phyloP scores from a whole-genome alignment of 2,329 filamentous ascomycete species.

The Paracoccidioides brasiliensis region DNA sequence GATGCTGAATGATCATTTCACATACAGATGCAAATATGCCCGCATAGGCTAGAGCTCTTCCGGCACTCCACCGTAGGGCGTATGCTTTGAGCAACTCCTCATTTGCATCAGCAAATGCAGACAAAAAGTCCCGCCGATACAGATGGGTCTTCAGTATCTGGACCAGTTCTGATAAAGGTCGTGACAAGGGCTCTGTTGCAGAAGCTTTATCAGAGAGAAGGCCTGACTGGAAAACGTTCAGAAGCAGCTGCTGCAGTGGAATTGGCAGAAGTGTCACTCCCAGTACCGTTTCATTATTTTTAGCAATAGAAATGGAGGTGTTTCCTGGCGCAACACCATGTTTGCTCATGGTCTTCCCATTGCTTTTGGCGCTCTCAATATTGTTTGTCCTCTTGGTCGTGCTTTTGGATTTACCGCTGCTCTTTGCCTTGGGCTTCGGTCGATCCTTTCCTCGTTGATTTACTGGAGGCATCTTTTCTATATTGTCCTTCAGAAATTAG shows the following conservation, averaged over 20 bases:
- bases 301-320: background rate
- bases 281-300: background rate
- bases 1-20: slow-evolving; percentile 9
- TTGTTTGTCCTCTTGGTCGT: background rate
- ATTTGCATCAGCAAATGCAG: slow-evolving; percentile 54
- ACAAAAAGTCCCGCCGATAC: slow-evolving; percentile 70
- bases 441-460: slow-evolving; percentile 1
- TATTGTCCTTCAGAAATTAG: background rate
- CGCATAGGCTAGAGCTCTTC: slow-evolving; percentile 70
- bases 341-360: background rate
- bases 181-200: slow-evolving; percentile 25
- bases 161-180: slow-evolving; percentile 42
- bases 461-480: background rate
- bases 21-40: slow-evolving; percentile 35
- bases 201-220: slow-evolving; percentile 31
- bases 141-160: slow-evolving; percentile 78
- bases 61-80: slow-evolving; percentile 80
- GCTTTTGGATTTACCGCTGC: background rate
- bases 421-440: background rate
- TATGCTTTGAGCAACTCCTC: slow-evolving; percentile 66
- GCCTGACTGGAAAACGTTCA: slow-evolving; percentile 58
- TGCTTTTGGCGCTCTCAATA: background rate
- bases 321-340: background rate
- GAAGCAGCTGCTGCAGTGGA: slow-evolving; percentile 53
- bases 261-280: slow-evolving; percentile 27